phyloP scores from a whole-genome alignment of 306 rosid genomes.

The Trifolium pratense region DNA sequence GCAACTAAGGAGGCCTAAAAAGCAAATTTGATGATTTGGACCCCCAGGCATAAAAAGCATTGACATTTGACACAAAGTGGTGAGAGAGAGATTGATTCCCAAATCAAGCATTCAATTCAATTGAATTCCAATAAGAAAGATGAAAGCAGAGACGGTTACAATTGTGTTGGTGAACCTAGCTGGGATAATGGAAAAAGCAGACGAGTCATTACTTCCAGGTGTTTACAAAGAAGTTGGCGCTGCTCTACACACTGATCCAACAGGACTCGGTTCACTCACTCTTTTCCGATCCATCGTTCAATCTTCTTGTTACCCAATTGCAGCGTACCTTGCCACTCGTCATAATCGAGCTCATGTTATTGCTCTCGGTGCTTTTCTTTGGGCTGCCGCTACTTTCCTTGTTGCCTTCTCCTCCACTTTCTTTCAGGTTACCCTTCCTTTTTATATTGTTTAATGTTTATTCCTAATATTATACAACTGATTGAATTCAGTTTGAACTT shows the following conservation, averaged over 20 bases:
- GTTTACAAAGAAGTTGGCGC: slow-evolving; percentile 90
- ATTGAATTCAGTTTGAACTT: too few relatives aligned
- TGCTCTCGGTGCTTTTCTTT: slow-evolving; percentile 85
- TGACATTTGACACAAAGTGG: too few relatives aligned
- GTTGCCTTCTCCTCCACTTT: slow-evolving; percentile 88
- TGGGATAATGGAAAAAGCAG: slow-evolving; percentile 91
- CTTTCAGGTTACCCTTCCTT: too few relatives aligned
- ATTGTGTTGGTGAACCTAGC: slow-evolving; percentile 85
- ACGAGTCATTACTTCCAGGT: slow-evolving; percentile 80
- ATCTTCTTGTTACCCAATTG: slow-evolving; percentile 76
- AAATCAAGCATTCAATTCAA: too few relatives aligned
- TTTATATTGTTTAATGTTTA: too few relatives aligned
- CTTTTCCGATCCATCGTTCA: slow-evolving; percentile 83
- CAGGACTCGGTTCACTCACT: slow-evolving; percentile 82
- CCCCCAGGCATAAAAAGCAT: too few relatives aligned
- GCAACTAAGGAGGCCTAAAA: too few relatives aligned
- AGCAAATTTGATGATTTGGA: too few relatives aligned
- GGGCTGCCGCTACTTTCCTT: slow-evolving; percentile 93
- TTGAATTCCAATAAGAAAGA: not conserved
- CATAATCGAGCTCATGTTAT: slow-evolving; percentile 89
- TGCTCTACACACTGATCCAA: slow-evolving; percentile 89
- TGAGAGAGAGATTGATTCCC: too few relatives aligned
- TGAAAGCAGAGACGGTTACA: slow-evolving; percentile 74
- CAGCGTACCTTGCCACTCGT: slow-evolving; percentile 74
- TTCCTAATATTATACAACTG: too few relatives aligned